Evolutionary conservation across 257 asterid genomes (phyloP).

Genomic region (Nicotiana sylvestris): DNA sequence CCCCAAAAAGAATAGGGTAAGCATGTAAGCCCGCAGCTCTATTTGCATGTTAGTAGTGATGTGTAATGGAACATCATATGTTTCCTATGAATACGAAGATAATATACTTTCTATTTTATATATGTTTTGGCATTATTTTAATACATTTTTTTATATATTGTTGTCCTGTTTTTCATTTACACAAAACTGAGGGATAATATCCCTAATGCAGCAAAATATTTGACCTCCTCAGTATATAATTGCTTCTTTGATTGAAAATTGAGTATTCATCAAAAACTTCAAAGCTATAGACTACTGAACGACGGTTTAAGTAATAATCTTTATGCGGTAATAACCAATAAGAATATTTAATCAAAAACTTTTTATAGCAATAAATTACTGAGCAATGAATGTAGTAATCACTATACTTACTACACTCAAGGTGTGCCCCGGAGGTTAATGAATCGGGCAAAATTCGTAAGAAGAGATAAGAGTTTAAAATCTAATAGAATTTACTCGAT

Average conservation of each 20-base stretch:
- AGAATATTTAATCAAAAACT: not conserved
- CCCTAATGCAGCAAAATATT: not conserved
- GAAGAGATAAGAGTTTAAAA: no score
- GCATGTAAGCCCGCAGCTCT: constrained; percentile 59
- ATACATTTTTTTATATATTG: not conserved
- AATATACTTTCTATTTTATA: not conserved
- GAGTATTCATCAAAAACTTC: not conserved
- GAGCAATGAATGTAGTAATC: no score
- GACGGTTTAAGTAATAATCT: not conserved
- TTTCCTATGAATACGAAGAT: not conserved
- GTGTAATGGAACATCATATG: not conserved
- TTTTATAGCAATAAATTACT: no score
- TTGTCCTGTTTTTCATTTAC: not conserved
- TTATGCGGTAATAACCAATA: not conserved
- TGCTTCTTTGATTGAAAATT: not conserved
- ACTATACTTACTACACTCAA: no score
- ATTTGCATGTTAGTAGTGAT: not conserved
- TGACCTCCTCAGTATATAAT: not conserved
- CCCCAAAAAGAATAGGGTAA: constrained; percentile 2
- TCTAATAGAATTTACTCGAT: no score
- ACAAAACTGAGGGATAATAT: not conserved
- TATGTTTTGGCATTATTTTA: not conserved
- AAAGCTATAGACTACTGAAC: not conserved
- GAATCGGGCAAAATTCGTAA: no score
- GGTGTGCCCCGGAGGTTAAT: no score